phyloP scores from a whole-genome alignment of 2,329 filamentous ascomycete genomes.

The Fusarium sp. region DNA sequence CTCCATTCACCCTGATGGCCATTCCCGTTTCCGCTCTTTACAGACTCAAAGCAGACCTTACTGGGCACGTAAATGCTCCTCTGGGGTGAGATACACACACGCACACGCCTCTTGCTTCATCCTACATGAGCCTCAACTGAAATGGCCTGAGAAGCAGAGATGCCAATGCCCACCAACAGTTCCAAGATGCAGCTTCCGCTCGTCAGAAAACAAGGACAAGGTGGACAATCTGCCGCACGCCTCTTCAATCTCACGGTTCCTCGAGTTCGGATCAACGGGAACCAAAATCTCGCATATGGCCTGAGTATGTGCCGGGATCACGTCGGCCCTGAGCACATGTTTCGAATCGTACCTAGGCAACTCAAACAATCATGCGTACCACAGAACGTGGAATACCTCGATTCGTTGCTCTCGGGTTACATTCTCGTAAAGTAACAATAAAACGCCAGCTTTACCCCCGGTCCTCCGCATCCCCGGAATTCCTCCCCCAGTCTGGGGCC shows the following conservation, averaged over 20 bases:
- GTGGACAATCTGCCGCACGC: neutral
- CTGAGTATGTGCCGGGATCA: neutral
- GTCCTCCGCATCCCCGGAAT: constrained; percentile 5
- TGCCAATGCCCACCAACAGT: neutral
- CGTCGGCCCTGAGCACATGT: neutral
- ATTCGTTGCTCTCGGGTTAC: neutral
- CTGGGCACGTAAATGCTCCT: neutral
- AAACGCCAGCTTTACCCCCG: neutral
- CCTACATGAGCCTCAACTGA: constrained; percentile 2
- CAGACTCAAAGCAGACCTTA: neutral
- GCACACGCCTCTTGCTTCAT: neutral
- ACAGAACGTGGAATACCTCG: neutral
- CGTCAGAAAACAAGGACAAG: neutral
- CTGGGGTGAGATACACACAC: neutral
- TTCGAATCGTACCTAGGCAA: neutral
- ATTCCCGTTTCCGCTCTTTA: neutral
- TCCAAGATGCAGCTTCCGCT: constrained; percentile 7
- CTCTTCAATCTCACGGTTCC: neutral
- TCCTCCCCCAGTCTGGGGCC: neutral
- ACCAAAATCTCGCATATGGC: neutral
- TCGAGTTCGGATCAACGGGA: constrained; percentile 6
- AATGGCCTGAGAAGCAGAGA: neutral
- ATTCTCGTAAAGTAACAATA: constrained; percentile 1
- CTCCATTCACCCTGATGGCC: constrained; percentile 7
- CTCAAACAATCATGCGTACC: neutral